Base-by-base conservation (phyloP, 1,139 yeast genomes). In the Suhomyces atakaporum region DNA sequence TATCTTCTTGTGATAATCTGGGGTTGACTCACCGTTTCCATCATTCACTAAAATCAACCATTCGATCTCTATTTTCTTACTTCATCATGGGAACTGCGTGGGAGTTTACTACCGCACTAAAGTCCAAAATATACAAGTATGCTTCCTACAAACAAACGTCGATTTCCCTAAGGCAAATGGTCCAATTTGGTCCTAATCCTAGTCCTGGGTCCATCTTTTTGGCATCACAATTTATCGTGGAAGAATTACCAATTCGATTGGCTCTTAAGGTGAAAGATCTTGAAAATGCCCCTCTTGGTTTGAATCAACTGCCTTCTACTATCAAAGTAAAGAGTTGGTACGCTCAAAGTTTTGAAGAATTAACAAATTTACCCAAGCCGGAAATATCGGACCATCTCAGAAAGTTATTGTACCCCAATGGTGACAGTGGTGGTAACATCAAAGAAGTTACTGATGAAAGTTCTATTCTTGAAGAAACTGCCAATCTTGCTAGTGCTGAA, bases 241-340 rank as follows among this genome's bases (percentile, higher is more conserved):
- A 86, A 54, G 96, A 89, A 58, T 72, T 89, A 30, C 96, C 96
- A 3, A 86, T 89, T 28, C 69, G 97, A 43, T 68, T 88, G 35
- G 95, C 96, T 2, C 84, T 85, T 49, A 75, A 95, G 40, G 95
- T 88, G 21, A 82, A 85, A 56, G 96, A 88, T 55, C 67, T 89
- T 40, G 95, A 88, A 32, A 75, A 76, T 28, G 75, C 94, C 22
- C 96, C 96, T 0, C 71, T 81, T 49, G 92, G 88, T 0, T 70
- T 89, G 39, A 74, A 72, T 48, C 71, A 80, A 25, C 81, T 81
- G 78, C 88, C 89, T 1, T 80, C 89, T 3, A 86, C 92, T 32
- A 68, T 75, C 40, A 75, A 81, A 47, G 96, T 89, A 14, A 77
- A 82, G 45, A 81, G 86, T 55, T 89, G 96, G 96, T 89, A 89